Evolutionary conservation across 768 basidiomycete genomes (phyloP).

Genomic region (Hygrophorus pudorinus): DNA sequence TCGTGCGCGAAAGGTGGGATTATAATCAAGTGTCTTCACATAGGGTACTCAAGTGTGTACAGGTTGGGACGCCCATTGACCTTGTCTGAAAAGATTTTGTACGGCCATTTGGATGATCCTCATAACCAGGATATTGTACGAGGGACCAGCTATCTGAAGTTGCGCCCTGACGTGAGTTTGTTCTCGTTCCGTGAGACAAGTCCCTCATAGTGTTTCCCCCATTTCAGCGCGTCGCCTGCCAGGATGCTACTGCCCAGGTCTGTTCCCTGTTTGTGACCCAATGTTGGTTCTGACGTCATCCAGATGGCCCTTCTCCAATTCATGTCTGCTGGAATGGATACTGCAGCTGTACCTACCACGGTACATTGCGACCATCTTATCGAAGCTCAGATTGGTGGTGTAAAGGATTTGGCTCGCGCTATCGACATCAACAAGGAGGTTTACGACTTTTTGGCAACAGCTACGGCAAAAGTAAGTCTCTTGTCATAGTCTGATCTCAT

Average conservation of each 20-base stretch:
- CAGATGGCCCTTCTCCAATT: constrained; percentile 99
- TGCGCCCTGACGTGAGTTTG: constrained; percentile 85
- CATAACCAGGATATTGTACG: constrained; percentile 85
- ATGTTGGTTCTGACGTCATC: constrained; percentile 14
- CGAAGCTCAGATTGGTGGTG: constrained; percentile 92
- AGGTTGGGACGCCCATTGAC: constrained; percentile 88
- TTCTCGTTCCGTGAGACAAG: constrained; percentile 2
- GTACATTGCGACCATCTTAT: constrained; percentile 99
- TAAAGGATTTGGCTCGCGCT: constrained; percentile 87
- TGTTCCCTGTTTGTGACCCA: constrained; percentile 17
- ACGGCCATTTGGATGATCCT: constrained; percentile 96
- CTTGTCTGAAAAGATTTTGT: constrained; percentile 92
- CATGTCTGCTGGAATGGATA: constrained; percentile 99
- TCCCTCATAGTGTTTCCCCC: constrained; percentile 6
- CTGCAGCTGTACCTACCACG: constrained; percentile 94
- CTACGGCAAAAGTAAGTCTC: constrained; percentile 80
- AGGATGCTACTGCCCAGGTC: constrained; percentile 86
- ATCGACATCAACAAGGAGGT: constrained; percentile 96
- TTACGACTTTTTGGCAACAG: constrained; percentile 97
- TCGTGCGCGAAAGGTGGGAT: constrained; percentile 71
- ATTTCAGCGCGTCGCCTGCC: constrained; percentile 73
- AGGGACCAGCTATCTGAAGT: constrained; percentile 91
- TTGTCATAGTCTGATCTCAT: neutral
- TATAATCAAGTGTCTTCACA: neutral
- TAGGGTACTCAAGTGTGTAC: constrained; percentile 6